Evolutionary conservation across 1,284 basidiomycete species (phyloP), one percentile per base, ranked within the genome.

Genomic region (Ganoderma leucocontextum): DNA sequence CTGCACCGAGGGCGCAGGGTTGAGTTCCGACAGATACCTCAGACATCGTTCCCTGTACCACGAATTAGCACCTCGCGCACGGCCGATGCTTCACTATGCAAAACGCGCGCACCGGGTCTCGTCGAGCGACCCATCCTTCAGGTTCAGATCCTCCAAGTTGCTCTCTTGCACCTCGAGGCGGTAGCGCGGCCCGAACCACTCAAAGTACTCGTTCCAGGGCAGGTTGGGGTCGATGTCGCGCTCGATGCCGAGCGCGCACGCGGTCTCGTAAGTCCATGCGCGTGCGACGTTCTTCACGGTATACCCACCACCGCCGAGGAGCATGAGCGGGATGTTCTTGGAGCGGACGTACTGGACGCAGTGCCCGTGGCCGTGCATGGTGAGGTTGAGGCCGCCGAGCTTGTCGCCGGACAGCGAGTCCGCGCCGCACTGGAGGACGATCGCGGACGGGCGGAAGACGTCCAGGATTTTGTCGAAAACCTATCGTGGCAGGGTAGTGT

Each of bases 141-240:
- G 81, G 79, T 99, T 99, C 76, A 95, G 82, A 78, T 99, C 96
- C 71, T 98, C 96, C 91, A 98, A 95, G 77, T 98, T 98, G 73
- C 93, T 99, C 68, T 87, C 87, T 12, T 91, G 87, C 2, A 99
- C 97, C 76, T 98, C 96, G 38, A 99, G 86, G 74, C 97, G 89
- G 82, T 97, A 99, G 67, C 96, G 87, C 15, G 98, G 98, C 0
- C 97, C 97, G 80, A 97, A 99, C 91, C 97, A 99, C 79, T 99
- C 97, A 78, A 98, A 95, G 80, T 96, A 98, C 75, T 97, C 93
- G 80, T 95, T 98, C 89, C 95, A 98, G 0, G 97, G 97, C 71
- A 99, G 80, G 76, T 95, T 91, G 44, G 89, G 88, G 73, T 94
- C 89, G 64, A 99, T 91, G 6, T 86, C 86, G 49, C 89, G 81